A percentile compares a stretch with the other conserved stretches of the same genome.
Conservation (phyloP, 176 grass and related monocot genomes). For the Melocanna baccifera region DNA sequence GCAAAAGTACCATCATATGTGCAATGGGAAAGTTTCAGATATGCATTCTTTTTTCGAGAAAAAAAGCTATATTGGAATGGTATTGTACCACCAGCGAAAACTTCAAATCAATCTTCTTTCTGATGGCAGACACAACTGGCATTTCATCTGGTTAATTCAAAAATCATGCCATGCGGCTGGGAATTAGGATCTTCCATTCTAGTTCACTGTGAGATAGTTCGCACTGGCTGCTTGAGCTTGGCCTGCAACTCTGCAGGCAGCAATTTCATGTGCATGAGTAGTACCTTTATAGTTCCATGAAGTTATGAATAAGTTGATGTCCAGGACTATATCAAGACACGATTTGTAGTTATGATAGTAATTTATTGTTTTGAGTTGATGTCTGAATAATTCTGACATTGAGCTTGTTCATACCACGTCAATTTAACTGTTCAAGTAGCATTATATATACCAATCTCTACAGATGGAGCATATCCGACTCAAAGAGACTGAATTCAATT, state of each 20-base stretch:
- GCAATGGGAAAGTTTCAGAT: not conserved
- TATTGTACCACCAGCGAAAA: not conserved
- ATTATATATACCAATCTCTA: not conserved
- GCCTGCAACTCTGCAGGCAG: not conserved
- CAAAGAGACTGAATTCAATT: slow-evolving; percentile 30
- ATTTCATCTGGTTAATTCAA: not conserved
- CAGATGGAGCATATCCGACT: not conserved
- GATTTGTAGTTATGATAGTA: not conserved
- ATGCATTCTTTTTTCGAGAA: slow-evolving; percentile 11
- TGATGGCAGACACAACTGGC: not conserved
- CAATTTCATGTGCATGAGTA: not conserved
- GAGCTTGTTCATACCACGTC: not conserved
- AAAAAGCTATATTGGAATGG: not conserved
- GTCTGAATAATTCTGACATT: slow-evolving; percentile 20
- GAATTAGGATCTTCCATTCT: not conserved
- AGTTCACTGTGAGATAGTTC: not conserved
- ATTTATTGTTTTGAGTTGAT: not conserved
- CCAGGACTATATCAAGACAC: not conserved
- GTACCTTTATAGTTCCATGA: not conserved
- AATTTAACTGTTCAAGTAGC: not conserved
- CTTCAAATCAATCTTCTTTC: not conserved
- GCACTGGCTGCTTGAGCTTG: not conserved
- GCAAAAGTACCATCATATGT: slow-evolving; percentile 17
- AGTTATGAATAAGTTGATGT: not conserved
- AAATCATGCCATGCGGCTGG: not conserved